A percentile compares a stretch with the other conserved stretches of the same genome.
Evolutionary conservation across 805 yeast species (phyloP).

Genomic region (Komagataella ulmi): DNA sequence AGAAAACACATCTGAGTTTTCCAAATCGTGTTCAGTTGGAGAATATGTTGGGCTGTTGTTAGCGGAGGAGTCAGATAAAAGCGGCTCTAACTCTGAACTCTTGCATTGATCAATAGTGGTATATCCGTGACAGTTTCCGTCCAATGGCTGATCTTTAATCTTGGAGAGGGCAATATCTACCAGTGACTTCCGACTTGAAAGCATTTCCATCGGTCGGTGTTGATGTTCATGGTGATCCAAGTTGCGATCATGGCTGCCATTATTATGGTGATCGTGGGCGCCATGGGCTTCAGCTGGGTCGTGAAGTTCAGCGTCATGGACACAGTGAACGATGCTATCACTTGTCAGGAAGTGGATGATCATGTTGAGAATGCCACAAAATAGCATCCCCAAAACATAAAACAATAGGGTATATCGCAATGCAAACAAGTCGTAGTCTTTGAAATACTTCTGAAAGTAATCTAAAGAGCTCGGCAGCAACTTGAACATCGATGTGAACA

Average conservation of each 20-base stretch:
- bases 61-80: conserved; percentile 1
- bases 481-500: conserved; percentile 65
- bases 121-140: conserved; percentile 16
- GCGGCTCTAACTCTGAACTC: background rate
- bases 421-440: background rate
- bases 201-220: background rate
- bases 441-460: conserved; percentile 20
- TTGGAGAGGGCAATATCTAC: conserved; percentile 1
- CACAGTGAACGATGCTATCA: conserved; percentile 78
- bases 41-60: conserved; percentile 6
- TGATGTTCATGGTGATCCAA: background rate
- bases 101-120: conserved; percentile 7
- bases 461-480: conserved; percentile 56
- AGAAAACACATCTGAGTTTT: conserved; percentile 17
- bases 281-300: conserved; percentile 13
- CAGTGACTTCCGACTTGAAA: background rate
- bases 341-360: conserved; percentile 65
- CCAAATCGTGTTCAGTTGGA: conserved; percentile 14
- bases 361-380: conserved; percentile 48
- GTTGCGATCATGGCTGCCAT: conserved; percentile 1
- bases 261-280: conserved; percentile 3
- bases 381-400: conserved; percentile 36
- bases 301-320: conserved; percentile 27
- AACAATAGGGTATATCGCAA: background rate
- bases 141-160: background rate